Evolutionary conservation across 257 asterid species (phyloP), one percentile per base, ranked within the genome.

Genomic region (Coffea canephora): DNA sequence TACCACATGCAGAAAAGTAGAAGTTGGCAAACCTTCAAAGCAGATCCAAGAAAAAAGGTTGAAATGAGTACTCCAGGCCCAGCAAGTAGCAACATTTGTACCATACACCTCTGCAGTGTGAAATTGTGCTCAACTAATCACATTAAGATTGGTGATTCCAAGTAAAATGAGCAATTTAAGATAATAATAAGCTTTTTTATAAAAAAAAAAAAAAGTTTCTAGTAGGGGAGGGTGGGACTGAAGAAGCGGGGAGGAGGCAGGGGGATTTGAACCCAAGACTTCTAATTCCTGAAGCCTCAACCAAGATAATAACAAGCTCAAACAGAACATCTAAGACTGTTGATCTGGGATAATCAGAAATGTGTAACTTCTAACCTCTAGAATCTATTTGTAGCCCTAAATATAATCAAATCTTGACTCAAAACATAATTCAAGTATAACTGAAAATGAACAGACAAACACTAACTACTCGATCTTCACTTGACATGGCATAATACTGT

Each of bases 11-110:
- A 49, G 79, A 57, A 83, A 82, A 86, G 64, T 69, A 75, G 39
- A 85, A 77, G 71, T 83, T 50, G n/a, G 73, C 88, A 77, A 84
- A 95, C 99, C 99, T 95, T 93, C 72, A 95, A 71, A 48, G 89
- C 93, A 75, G 92, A 83, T 85, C 99, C 99, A 80, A 95, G 90
- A 82, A 75, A 89, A 87, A 92, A 92, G 75, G 98, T 95, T 69
- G 99, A 95, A 79, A 95, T 86, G 83, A 95, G 91, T 36, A 95
- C 99, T 48, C 99, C 99, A 69, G 99, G 99, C 78, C 94, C 98
- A 85, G 99, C 99, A 86, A 95, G 98, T 78, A 95, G 81, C 81
- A 92, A 21, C 94, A 95, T 95, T 89, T 95, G 99, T 84, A 86
- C 80, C 68, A 90, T 83, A 85, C 98, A 95, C 85, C 97, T 90